Conservation (phyloP, 352 stramenopile genomes). For the Phytophthora agathidicida region DNA sequence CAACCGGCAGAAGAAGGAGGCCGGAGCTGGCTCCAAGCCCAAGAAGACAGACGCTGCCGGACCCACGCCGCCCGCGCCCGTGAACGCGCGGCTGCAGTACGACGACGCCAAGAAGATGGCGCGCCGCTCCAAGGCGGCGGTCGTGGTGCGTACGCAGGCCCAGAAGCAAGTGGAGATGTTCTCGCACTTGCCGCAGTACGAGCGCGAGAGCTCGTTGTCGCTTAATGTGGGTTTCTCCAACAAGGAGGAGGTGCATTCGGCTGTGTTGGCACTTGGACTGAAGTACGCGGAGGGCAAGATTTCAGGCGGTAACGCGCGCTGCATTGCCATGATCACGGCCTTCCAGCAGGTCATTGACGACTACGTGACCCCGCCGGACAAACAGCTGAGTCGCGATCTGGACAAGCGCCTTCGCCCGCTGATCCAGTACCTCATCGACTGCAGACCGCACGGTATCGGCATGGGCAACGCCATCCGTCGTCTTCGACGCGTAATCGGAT, state of each 20-base stretch:
- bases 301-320: slow-evolving; percentile 91
- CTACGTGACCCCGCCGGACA: slow-evolving; percentile 83
- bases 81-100: slow-evolving; percentile 72
- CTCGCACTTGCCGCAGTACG: slow-evolving; percentile 86
- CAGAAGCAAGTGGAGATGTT: slow-evolving; percentile 87
- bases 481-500: slow-evolving; percentile 91
- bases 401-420: slow-evolving; percentile 91
- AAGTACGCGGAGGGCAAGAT: slow-evolving; percentile 93
- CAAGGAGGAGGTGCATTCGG: slow-evolving; percentile 88
- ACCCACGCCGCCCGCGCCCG: slow-evolving; percentile 33
- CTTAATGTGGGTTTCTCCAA: slow-evolving; percentile 76
- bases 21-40: slow-evolving; percentile 27
- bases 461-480: slow-evolving; percentile 96
- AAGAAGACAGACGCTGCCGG: slow-evolving; percentile 46
- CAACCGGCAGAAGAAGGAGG: slow-evolving; percentile 83
- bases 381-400: slow-evolving; percentile 85
- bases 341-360: slow-evolving; percentile 93
- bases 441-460: slow-evolving; percentile 92
- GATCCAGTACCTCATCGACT: slow-evolving; percentile 96
- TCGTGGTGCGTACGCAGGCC: slow-evolving; percentile 76
- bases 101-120: slow-evolving; percentile 84
- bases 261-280: slow-evolving; percentile 90
- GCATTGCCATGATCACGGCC: slow-evolving; percentile 93
- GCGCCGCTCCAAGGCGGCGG: slow-evolving; percentile 68
- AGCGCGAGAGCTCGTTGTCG: slow-evolving; percentile 78